Evolutionary conservation across 148 eudicot species (phyloP).

Genomic region (Pharnaceum exiguum): DNA sequence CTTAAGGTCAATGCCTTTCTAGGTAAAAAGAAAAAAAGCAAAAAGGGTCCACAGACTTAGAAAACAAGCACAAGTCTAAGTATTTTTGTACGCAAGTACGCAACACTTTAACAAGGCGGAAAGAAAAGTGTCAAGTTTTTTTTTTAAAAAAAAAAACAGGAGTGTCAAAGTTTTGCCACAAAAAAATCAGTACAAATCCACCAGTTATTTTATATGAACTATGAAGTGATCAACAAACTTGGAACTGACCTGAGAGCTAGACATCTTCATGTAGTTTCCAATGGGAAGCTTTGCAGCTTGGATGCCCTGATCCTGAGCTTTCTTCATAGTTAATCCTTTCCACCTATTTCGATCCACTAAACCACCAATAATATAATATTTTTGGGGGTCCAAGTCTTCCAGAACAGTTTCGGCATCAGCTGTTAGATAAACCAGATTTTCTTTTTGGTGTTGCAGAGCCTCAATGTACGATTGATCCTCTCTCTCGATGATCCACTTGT

Average conservation of each 20-base stretch:
- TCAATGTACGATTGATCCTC: constrained; percentile 63
- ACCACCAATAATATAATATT: constrained; percentile 86
- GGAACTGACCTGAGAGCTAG: constrained; percentile 74
- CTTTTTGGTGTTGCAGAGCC: constrained; percentile 66
- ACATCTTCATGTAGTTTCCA: constrained; percentile 79
- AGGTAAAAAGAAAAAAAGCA: too few species aligned
- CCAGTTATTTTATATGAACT: too few species aligned
- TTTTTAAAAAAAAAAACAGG: too few species aligned
- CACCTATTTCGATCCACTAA: constrained; percentile 91
- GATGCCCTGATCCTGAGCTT: constrained; percentile 85
- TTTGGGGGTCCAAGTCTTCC: constrained; percentile 61
- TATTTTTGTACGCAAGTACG: too few species aligned
- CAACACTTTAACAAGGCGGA: too few species aligned
- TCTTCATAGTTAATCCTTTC: constrained; percentile 91
- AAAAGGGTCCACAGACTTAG: too few species aligned
- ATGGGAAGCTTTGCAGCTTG: constrained; percentile 90
- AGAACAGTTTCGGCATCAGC: constrained; percentile 82
- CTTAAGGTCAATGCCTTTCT: too few species aligned
- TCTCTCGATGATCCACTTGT: constrained; percentile 82
- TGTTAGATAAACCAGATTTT: constrained; percentile 74
- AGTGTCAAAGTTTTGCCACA: too few species aligned
- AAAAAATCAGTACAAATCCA: too few species aligned
- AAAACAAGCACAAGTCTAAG: too few species aligned
- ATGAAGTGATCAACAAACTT: neutral
- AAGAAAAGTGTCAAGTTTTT: too few species aligned